Conservation (phyloP, 495 filamentous ascomycete genomes). For the Hyphodiscus hymeniophilus region DNA sequence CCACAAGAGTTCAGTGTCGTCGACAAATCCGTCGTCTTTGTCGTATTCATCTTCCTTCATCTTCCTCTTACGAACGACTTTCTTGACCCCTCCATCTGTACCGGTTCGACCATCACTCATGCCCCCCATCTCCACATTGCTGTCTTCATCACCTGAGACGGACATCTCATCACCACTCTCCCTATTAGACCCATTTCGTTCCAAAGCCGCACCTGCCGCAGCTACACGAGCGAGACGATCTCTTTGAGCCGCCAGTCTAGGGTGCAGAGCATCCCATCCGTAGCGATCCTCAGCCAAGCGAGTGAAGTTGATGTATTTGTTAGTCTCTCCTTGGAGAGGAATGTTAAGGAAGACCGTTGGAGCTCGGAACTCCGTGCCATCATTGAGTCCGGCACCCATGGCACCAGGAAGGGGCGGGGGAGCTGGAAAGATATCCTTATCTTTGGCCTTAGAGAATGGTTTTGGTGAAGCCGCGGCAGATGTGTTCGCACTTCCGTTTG, state of each 20-base stretch:
- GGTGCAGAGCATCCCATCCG: conserved; percentile 89
- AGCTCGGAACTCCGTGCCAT: conserved; percentile 34
- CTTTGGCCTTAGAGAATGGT: conserved; percentile 31
- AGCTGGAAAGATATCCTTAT: conserved; percentile 20
- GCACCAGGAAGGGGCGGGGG: conserved; percentile 53
- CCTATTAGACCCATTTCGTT: conserved; percentile 61
- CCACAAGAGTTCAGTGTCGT: conserved; percentile 93
- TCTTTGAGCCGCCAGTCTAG: conserved; percentile 77
- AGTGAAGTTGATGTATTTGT: conserved; percentile 92
- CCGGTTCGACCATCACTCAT: conserved; percentile 47
- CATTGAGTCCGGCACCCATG: conserved; percentile 38
- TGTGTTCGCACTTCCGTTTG: conserved; percentile 33
- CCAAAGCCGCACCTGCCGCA: conserved; percentile 72
- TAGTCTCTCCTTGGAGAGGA: conserved; percentile 66
- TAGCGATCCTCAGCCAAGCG: conserved; percentile 88
- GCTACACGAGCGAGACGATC: conserved; percentile 72
- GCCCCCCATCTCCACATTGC: conserved; percentile 65
- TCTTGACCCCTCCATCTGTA: conserved; percentile 49
- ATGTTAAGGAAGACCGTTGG: conserved; percentile 83
- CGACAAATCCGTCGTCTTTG: conserved; percentile 93
- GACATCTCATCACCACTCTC: conserved; percentile 72
- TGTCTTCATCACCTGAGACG: conserved; percentile 55
- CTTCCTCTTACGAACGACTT: conserved; percentile 62
- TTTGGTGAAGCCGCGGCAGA: conserved; percentile 56
- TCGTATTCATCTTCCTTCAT: conserved; percentile 95